Conservation (phyloP, 2,329 filamentous ascomycete species). For the Cladosporium phlei region DNA sequence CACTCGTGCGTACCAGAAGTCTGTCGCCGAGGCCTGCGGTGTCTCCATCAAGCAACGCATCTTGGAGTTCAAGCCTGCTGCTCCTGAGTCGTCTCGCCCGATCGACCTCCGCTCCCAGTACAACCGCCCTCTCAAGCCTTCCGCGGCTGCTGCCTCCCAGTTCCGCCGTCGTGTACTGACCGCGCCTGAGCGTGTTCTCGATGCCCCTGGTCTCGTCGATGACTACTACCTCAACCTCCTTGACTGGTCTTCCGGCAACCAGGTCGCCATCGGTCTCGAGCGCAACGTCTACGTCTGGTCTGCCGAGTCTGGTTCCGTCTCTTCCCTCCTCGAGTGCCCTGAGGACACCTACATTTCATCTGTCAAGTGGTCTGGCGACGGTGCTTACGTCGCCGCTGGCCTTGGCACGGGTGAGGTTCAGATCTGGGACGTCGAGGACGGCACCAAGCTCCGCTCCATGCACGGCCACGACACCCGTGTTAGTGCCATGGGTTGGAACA, state of each 20-base stretch:
- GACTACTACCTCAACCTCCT: conserved; percentile 99
- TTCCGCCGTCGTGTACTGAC: conserved; percentile 89
- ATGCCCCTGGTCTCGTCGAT: conserved; percentile 91
- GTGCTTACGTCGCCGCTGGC: conserved; percentile 91
- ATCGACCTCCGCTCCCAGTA: conserved; percentile 97
- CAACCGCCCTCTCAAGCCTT: conserved; percentile 86
- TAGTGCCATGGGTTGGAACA: conserved; percentile 98
- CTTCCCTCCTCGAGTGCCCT: conserved; percentile 79
- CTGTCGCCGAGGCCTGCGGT: conserved; percentile 83
- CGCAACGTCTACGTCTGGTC: conserved; percentile 99
- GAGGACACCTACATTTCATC: conserved; percentile 95
- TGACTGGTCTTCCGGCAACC: conserved; percentile 96
- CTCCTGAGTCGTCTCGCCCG: conserved; percentile 97
- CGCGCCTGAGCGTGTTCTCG: conserved; percentile 89
- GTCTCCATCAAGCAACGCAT: conserved; percentile 93
- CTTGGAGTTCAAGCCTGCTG: conserved; percentile 93
- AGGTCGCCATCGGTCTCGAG: conserved; percentile 95
- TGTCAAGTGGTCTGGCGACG: conserved; percentile 97
- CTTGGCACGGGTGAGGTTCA: conserved; percentile 94
- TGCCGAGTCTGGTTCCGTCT: conserved; percentile 84
- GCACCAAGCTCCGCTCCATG: conserved; percentile 96
- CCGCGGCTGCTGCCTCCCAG: conserved; percentile 70
- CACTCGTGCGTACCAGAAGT: conserved; percentile 85
- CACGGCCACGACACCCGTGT: conserved; percentile 94
- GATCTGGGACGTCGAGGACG: conserved; percentile 97